Evolutionary conservation across 208 protist genomes (phyloP), one percentile per base, ranked within the genome.

Genomic region (Leishmania lainsoni): DNA sequence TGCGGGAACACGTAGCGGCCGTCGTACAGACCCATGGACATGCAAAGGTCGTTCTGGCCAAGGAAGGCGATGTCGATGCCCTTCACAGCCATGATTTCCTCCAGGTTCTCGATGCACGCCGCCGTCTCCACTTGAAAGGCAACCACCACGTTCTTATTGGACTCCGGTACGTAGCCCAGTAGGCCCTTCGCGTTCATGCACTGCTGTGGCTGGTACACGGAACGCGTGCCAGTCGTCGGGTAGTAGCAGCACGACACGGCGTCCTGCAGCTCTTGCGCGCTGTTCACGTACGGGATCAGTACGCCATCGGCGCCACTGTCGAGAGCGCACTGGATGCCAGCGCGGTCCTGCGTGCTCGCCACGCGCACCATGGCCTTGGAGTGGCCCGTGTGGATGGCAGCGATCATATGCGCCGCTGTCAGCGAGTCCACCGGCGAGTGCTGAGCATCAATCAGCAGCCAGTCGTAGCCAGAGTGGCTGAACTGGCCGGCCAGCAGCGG

Each of bases 281-380:
- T 93, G 88, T 95, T 95, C 75, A 95, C 89, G 83, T 95, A 93
- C 66, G 92, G 92, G 83, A 95, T 95, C 73, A 95, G 90, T 81
- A 95, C 89, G 42, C 92, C 92, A 81, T 95, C 90, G 65, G 90
- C 92, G 79, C 92, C 92, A 83, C 81, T 87, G 84, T 95, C 92
- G 66, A 95, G 92, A 45, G 92, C 90, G 80, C 84, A 87, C 86
- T 95, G 92, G 78, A 95, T 95, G 87, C 92, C 92, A 48, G 86
- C 80, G 76, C 92, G 92, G 85, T 95, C 92, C 68, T 89, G 80
- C 10, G 89, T 90, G 92, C 92, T 90, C 65, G 81, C 87, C 32
- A 95, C 92, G 76, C 92, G 92, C 80, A 95, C 92, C 92, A 95
- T 95, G 29, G 87, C 81, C 76, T 85, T 84, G 76, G 92, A 79